phyloP scores from a whole-genome alignment of 2,329 filamentous ascomycete species.

The Ophiostoma sp. region DNA sequence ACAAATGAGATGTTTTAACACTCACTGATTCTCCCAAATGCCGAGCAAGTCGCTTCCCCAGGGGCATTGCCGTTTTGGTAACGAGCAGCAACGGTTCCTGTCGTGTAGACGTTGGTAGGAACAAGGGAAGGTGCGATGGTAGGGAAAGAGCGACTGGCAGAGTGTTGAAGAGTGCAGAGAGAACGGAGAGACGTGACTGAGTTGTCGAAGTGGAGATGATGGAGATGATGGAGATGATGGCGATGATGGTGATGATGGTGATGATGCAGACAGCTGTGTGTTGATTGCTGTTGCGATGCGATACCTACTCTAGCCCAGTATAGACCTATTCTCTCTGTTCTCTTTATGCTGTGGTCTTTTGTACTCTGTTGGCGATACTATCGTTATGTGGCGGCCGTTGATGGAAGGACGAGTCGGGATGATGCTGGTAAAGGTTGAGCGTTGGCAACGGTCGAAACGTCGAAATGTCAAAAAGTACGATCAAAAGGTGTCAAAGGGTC shows the following conservation, averaged over 20 bases:
- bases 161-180: neutral
- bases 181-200: neutral
- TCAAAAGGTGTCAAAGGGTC: neutral
- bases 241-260: neutral
- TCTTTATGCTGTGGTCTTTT: neutral
- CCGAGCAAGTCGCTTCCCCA: conserved; percentile 19
- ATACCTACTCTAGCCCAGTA: neutral
- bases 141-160: neutral
- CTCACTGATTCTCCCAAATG: conserved; percentile 22
- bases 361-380: neutral
- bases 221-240: neutral
- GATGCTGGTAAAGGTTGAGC: neutral
- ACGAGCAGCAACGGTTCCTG: neutral
- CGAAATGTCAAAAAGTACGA: neutral
- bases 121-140: neutral
- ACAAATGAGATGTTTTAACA: neutral
- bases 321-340: neutral
- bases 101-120: neutral
- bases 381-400: neutral
- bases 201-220: neutral
- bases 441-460: neutral
- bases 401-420: neutral
- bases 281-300: neutral
- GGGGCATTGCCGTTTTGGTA: conserved; percentile 13
- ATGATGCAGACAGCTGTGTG: neutral